Evolutionary conservation across 2,329 filamentous ascomycete genomes (phyloP), one percentile per base, ranked within the genome.

Genomic region (Ploettnerulaceae sp.): DNA sequence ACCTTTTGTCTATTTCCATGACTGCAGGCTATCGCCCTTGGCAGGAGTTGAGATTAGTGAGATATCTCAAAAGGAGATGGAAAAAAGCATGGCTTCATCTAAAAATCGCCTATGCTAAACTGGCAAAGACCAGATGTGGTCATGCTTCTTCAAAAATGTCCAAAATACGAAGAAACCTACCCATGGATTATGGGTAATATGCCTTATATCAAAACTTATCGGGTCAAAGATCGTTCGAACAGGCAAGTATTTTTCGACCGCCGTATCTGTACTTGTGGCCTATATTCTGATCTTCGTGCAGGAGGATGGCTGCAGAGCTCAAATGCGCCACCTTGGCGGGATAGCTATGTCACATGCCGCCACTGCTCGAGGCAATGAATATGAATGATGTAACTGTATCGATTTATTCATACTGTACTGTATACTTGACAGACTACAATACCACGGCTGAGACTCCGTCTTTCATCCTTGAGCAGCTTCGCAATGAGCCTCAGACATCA

Each of bases 141-240:
- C 33, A 25, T 24, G 25, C 4, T 24, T 52, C 7, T 36, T 53
- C 3, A 47, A 51, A 22, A 37, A 53, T 11, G 44, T 40, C n/a
- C n/a, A 18, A 40, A 48, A 1, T 11, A 47, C 7, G 37, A 53
- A 12, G 49, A 53, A n/a, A 33, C 56, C 1, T 44, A 54, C 33
- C 37, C 48, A 9, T 60, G 55, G 55, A 25, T 54, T 7, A 47
- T 54, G 41, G 31, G 36, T 7, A 22, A 39, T 5, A 49, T 57
- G 48, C 51, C 57, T 20, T 55, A 60, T 42, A 52, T 56, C 7
- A 40, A 33, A 8, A 52, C 35, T 20, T 60, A 48, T 17, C 53
- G 52, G 18, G 44, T 56, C 5, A 47, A 25, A 1, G 55, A 60
- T 22, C 33, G 47, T 25, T 41, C 38, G 14, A 40, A 49, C 4